A percentile compares a stretch with the other conserved stretches of the same genome.
These are phyloP conservation scores for Penicillium malachiteum DNA, from an alignment of 495 filamentous ascomycete genomes.

Conservation along the genomic window DNA sequence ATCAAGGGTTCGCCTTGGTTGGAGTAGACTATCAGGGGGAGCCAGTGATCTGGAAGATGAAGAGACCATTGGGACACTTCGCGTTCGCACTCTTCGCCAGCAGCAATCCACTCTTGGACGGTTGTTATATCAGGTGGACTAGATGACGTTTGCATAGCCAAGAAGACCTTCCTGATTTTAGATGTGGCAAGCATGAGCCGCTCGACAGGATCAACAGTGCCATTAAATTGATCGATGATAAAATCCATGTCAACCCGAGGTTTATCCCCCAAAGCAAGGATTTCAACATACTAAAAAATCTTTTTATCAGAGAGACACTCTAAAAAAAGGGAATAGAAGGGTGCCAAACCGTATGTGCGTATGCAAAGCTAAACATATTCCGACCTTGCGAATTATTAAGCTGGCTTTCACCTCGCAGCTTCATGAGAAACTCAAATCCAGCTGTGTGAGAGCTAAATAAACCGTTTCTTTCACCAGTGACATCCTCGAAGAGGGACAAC, in stretches of 20 bases:
- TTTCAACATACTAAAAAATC: conserved; percentile 35
- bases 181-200: conserved; percentile 36
- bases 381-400: conserved; percentile 33
- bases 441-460: conserved; percentile 42
- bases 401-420: conserved; percentile 35
- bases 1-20: conserved; percentile 34
- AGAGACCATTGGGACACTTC: conserved; percentile 39
- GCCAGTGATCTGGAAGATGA: conserved; percentile 36
- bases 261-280: conserved; percentile 36
- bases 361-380: conserved; percentile 46
- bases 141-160: conserved; percentile 21
- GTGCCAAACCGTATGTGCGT: conserved; percentile 37
- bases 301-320: conserved; percentile 4
- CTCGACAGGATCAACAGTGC: conserved; percentile 32
- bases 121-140: conserved; percentile 14
- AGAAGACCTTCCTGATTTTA: conserved; percentile 32
- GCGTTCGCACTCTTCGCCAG: conserved; percentile 24
- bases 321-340: background rate
- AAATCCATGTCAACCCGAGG: conserved; percentile 35
- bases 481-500: conserved; percentile 43
- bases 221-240: conserved; percentile 26
- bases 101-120: conserved; percentile 27
- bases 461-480: conserved; percentile 40
- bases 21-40: conserved; percentile 38
- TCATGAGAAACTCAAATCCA: conserved; percentile 42